A percentile compares a stretch with the other conserved stretches of the same genome.
These are phyloP conservation scores for Paramecium octaurelia DNA, from an alignment of 73 alveolate genomes.

Conservation along the genomic window DNA sequence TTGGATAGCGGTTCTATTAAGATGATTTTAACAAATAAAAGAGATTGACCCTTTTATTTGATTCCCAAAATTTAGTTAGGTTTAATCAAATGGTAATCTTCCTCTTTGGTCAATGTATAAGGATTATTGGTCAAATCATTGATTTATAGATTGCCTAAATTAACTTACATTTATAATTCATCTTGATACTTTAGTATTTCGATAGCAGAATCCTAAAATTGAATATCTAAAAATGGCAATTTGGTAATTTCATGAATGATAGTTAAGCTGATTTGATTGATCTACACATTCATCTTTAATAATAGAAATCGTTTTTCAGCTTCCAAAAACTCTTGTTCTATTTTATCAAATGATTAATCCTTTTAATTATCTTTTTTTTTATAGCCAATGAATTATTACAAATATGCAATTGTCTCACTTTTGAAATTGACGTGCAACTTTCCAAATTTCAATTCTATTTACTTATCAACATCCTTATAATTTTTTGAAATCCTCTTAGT, in stretches of 20 bases:
- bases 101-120: not conserved
- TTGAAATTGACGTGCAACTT: not conserved
- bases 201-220: not conserved
- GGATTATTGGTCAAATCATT: slow-evolving; percentile 31
- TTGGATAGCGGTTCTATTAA: not conserved
- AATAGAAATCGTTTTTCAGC: not conserved
- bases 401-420: slow-evolving; percentile 2
- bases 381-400: not conserved
- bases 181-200: not conserved
- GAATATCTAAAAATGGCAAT: not conserved
- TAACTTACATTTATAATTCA: not conserved
- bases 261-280: not conserved
- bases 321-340: not conserved
- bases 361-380: not conserved
- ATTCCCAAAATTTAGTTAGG: not conserved
- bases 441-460: slow-evolving; percentile 9
- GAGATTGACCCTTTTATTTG: not conserved
- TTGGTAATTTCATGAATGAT: not conserved
- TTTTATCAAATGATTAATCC: not conserved
- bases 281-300: not conserved
- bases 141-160: not conserved
- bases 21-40: not conserved
- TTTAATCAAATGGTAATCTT: slow-evolving; percentile 2
- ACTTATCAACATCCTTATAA: not conserved
- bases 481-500: not conserved